Percentiles rank a stretch among this genome's conserved stretches.
Conservation (phyloP, 805 yeast species). For the Tetrapisispora pingtungensis region DNA sequence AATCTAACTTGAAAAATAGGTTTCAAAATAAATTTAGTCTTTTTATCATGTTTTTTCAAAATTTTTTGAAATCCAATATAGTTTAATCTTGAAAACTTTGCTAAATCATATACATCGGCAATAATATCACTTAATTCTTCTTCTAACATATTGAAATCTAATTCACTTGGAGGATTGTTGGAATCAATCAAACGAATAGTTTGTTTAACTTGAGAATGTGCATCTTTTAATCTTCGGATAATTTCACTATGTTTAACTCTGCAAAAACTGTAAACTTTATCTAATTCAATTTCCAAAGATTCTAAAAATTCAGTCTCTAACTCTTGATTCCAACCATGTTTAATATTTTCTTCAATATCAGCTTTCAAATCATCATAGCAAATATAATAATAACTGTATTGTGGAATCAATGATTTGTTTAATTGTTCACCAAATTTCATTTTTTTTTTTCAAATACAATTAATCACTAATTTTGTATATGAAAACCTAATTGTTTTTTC, state of each 20-base stretch:
- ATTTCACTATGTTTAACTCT: constrained; percentile 82
- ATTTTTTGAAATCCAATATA: constrained; percentile 97
- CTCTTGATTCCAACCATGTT: constrained; percentile 62
- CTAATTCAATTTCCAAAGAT: constrained; percentile 70
- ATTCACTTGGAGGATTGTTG: constrained; percentile 42
- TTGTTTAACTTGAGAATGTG: constrained; percentile 60
- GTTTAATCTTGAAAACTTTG: constrained; percentile 85
- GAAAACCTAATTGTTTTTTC: too few species aligned
- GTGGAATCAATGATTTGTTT: constrained; percentile 78
- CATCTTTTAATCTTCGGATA: constrained; percentile 71
- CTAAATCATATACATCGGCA: constrained; percentile 95
- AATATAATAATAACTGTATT: constrained; percentile 83
- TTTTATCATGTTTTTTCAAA: constrained; percentile 91
- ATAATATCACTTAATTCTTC: constrained; percentile 76
- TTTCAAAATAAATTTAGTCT: constrained; percentile 66
- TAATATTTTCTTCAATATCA: constrained; percentile 60
- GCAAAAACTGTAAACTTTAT: constrained; percentile 87
- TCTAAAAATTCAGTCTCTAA: constrained; percentile 76
- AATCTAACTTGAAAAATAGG: constrained; percentile 91
- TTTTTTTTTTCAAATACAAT: background rate
- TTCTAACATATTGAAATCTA: constrained; percentile 64
- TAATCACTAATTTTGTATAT: too few species aligned
- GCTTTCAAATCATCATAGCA: constrained; percentile 85
- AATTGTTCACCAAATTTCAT: constrained; percentile 97
- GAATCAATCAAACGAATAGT: constrained; percentile 49